phyloP scores from a whole-genome alignment of 495 filamentous ascomycete species.

The Corynascus novoguineensis region DNA sequence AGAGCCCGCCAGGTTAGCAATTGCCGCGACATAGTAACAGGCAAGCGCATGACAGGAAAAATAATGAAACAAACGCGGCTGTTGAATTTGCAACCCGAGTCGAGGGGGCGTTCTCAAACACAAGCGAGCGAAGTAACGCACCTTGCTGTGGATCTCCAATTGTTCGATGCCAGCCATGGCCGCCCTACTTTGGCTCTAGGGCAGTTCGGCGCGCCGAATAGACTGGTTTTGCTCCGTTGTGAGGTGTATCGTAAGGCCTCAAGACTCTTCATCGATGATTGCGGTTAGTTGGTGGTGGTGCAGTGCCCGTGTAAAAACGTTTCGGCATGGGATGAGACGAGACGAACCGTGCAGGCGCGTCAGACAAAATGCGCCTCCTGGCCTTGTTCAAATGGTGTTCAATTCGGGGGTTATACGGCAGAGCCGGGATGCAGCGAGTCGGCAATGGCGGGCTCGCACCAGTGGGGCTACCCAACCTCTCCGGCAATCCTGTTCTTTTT shows the following conservation, averaged over 20 bases:
- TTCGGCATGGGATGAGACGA: too few species aligned
- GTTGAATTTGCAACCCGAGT: too few species aligned
- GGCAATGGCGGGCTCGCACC: not conserved
- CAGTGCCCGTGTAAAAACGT: too few species aligned
- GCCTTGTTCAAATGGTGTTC: not conserved
- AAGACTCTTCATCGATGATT: not conserved
- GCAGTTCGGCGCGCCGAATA: conserved; percentile 6
- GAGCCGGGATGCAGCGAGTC: not conserved
- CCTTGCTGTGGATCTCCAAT: conserved; percentile 96
- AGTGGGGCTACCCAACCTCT: conserved; percentile 4
- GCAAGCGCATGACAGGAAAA: not conserved
- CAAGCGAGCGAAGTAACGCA: too few species aligned
- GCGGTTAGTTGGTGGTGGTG: not conserved
- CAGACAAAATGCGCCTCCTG: not conserved
- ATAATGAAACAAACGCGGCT: too few species aligned
- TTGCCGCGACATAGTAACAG: not conserved
- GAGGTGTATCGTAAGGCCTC: not conserved
- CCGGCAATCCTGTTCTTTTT: conserved; percentile 2
- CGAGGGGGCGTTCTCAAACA: too few species aligned
- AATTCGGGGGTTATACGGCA: not conserved
- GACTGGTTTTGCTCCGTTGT: not conserved
- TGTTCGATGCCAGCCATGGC: conserved; percentile 92
- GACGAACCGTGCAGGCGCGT: not conserved
- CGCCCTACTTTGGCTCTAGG: not conserved
- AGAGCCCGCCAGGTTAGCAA: conserved; percentile 3